These are phyloP conservation scores for Euphorbia lathyris DNA, from an alignment of 345 rosid genomes.

Conservation along the genomic window DNA sequence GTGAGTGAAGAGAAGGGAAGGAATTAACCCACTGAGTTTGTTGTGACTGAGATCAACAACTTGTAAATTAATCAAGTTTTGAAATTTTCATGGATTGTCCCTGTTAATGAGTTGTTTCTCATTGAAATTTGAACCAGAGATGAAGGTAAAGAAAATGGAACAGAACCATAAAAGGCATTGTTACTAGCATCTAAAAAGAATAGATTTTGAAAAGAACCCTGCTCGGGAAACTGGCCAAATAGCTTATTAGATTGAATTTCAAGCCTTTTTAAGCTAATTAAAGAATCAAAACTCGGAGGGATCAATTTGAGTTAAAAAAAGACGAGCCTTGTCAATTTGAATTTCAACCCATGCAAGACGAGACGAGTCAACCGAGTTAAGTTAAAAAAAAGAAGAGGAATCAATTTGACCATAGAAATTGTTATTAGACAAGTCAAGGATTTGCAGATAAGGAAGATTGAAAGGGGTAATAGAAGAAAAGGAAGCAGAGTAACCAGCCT, in stretches of 20 bases:
- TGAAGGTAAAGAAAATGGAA: conserved; percentile 50
- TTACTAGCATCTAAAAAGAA: conserved; percentile 62
- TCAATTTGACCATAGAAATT: conserved; percentile 49
- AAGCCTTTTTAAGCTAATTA: conserved; percentile 49
- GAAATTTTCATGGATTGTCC: conserved; percentile 49
- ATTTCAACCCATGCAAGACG: too few relatives aligned
- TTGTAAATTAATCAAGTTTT: conserved; percentile 36
- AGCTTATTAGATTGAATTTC: conserved; percentile 70
- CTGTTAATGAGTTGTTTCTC: conserved; percentile 61
- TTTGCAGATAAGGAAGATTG: conserved; percentile 54
- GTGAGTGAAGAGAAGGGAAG: conserved; percentile 51
- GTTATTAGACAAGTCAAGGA: conserved; percentile 67
- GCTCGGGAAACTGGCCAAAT: conserved; percentile 57
- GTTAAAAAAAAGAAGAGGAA: conserved; percentile 49
- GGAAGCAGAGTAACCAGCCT: conserved; percentile 70
- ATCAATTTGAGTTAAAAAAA: too few relatives aligned
- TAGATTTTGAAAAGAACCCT: conserved; percentile 51
- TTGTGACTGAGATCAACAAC: conserved; percentile 74
- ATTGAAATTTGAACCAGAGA: conserved; percentile 62
- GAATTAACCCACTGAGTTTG: conserved; percentile 50
- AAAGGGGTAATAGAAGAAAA: conserved; percentile 45
- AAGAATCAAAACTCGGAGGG: conserved; percentile 43
- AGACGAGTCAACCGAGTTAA: conserved; percentile 58
- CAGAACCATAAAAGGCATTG: conserved; percentile 57
- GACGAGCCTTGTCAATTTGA: too few relatives aligned